phyloP scores from a whole-genome alignment of 768 basidiomycete species.

The Porpolomopsis calyptriformis region DNA sequence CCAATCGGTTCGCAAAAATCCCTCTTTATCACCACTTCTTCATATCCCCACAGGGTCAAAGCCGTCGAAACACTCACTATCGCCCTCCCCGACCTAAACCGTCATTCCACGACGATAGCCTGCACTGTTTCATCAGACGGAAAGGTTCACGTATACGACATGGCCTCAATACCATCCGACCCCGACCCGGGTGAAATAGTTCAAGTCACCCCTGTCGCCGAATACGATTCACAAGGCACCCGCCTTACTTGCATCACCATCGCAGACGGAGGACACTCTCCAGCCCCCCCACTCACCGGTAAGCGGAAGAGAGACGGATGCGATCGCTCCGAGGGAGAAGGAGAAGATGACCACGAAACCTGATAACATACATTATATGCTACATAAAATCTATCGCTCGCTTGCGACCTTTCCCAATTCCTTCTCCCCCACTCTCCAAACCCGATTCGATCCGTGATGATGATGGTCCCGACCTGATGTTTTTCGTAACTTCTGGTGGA shows the following conservation, averaged over 20 bases:
- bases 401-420: slow-evolving; percentile 40
- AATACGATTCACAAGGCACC: slow-evolving; percentile 79
- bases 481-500: slow-evolving; percentile 38
- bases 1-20: slow-evolving; percentile 79
- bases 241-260: slow-evolving; percentile 67
- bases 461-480: slow-evolving; percentile 15
- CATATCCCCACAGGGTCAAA: slow-evolving; percentile 52
- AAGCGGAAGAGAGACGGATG: slow-evolving; percentile 25
- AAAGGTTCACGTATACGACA: slow-evolving; percentile 65
- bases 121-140: slow-evolving; percentile 89
- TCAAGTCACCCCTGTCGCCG: slow-evolving; percentile 45
- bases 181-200: slow-evolving; percentile 10
- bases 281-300: slow-evolving; percentile 7
- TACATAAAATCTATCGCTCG: slow-evolving; percentile 72
- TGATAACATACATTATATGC: slow-evolving; percentile 8
- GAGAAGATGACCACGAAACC: slow-evolving; percentile 9
- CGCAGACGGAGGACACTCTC: slow-evolving; percentile 36
- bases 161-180: slow-evolving; percentile 36
- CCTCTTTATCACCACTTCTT: too few relatives aligned
- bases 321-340: slow-evolving; percentile 20
- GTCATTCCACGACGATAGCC: slow-evolving; percentile 46
- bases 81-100: slow-evolving; percentile 30
- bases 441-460: slow-evolving; percentile 13
- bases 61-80: slow-evolving; percentile 60
- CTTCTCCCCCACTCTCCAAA: slow-evolving; percentile 16